Evolutionary conservation across 306 rosid species (phyloP).

Genomic region (Vicia villosa): DNA sequence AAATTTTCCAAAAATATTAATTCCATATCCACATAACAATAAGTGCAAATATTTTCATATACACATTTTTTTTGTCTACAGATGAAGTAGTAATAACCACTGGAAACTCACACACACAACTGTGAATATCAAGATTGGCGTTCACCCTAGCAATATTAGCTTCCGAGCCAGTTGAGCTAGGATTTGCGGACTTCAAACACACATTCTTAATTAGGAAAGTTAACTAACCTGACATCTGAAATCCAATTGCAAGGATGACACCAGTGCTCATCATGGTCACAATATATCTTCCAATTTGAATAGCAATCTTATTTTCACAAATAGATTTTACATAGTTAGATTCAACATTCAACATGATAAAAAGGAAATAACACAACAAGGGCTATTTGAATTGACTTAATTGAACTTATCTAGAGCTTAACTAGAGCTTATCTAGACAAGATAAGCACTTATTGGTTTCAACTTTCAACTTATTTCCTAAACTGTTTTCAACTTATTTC

Average conservation of each 20-base stretch:
- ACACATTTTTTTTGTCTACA: no score
- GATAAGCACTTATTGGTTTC: no score
- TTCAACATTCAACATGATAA: slow-evolving; percentile 15
- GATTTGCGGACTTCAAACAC: background rate
- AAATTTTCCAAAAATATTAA: slow-evolving; percentile 29
- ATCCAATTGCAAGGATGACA: slow-evolving; percentile 77
- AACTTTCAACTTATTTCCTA: no score
- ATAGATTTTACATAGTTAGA: slow-evolving; percentile 24
- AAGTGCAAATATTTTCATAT: no score
- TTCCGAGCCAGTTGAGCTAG: no score
- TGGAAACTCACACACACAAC: no score
- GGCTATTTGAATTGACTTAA: background rate
- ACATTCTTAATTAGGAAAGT: background rate
- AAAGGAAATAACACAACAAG: background rate
- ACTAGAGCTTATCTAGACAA: no score
- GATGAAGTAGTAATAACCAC: no score
- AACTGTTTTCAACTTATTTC: background rate
- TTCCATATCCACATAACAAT: background rate
- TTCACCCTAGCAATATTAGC: no score
- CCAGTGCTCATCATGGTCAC: slow-evolving; percentile 99
- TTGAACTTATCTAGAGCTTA: background rate
- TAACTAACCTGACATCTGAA: slow-evolving; percentile 84
- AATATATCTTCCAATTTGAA: slow-evolving; percentile 90
- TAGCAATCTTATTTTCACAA: slow-evolving; percentile 56
- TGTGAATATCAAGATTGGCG: no score